Percentiles rank a stretch among this genome's conserved stretches.
Conservation (phyloP, 1,284 basidiomycete species). For the Trichosporon coremiiforme region DNA sequence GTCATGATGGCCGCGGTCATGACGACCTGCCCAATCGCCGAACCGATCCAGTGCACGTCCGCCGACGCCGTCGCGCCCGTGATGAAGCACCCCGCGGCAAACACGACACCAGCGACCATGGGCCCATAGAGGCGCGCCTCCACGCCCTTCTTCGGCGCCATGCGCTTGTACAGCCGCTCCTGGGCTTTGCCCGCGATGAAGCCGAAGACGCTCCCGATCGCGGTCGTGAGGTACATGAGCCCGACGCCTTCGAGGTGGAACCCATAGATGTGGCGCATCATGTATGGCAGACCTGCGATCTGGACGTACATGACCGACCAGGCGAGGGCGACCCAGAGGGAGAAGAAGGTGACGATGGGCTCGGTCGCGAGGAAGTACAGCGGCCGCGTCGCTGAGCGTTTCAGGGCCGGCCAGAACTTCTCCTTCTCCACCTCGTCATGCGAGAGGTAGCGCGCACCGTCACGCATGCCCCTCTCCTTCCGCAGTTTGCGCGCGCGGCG, state of each 20-base stretch:
- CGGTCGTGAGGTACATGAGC: conserved; percentile 63
- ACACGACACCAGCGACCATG: conserved; percentile 65
- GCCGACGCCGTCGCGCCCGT: conserved; percentile 51
- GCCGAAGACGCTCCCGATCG: conserved; percentile 65
- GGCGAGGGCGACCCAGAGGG: conserved; percentile 72
- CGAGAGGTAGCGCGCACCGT: conserved; percentile 53
- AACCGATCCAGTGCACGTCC: conserved; percentile 45
- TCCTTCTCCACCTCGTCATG: conserved; percentile 52
- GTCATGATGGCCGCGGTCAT: conserved; percentile 43
- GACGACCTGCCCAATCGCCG: conserved; percentile 63
- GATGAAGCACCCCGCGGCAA: conserved; percentile 67
- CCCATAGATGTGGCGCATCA: conserved; percentile 66
- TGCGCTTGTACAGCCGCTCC: conserved; percentile 63
- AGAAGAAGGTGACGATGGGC: conserved; percentile 72
- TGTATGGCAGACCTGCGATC: conserved; percentile 67
- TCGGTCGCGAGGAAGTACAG: conserved; percentile 67
- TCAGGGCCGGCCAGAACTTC: conserved; percentile 45
- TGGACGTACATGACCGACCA: conserved; percentile 77
- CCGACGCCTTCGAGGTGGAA: conserved; percentile 70
- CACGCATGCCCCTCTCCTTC: conserved; percentile 43
- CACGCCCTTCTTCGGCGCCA: conserved; percentile 61
- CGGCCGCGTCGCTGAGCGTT: conserved; percentile 43
- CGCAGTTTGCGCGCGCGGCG: conserved; percentile 44
- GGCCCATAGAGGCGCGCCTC: conserved; percentile 73
- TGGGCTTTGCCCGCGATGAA: conserved; percentile 66